Base-by-base conservation (phyloP, 768 basidiomycete genomes). In the Coprinellus micaceus region DNA sequence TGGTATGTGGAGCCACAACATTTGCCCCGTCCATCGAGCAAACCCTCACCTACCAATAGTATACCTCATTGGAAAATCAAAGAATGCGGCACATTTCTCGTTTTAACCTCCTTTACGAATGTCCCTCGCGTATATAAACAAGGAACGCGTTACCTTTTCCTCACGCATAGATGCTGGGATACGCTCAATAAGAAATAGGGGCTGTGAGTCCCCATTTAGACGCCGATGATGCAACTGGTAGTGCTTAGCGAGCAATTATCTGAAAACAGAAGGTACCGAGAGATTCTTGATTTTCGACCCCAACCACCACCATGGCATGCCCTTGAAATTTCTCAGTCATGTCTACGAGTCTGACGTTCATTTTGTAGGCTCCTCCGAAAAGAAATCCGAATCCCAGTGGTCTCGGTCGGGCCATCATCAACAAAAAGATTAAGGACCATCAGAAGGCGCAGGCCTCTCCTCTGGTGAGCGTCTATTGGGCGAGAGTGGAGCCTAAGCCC, bases 391-490 rank as follows among this genome's bases (percentile, higher is more conserved):
- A 91, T 67, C 77, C 86, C 0, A 88, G 86, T 60, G 97, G 97
- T 13, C 79, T 99, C 25, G 97, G 97, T 30, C 82, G 92, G 58
- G 95, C 97, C 25, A 93, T 99, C 67, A 97, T 98, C 67, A 98
- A 99, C 65, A 85, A 84, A 61, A 86, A 89, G 72, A 82, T 82
- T 17, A 90, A 91, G 68, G 91, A 91, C 75, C 86, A 88, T 28
- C 78, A 78, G 40, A 74, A 69, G 61, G 72, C 72, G 57, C 76
- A 83, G 53, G 82, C 83, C 64, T 84, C 89, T 17, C 83, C 84
- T 52, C 74, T 92, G 58, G 90, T 91, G 65, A 60, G 86, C 70
- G 33, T 43, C 53, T 48, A 25, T 12, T 52, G 2, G 11, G 43
- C 45, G 47, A 45, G 26, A n/a, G 33, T 57, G 29, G 26, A 17